These are phyloP conservation scores for Phaeosphaeriaceae sp. DNA, from an alignment of 2,329 filamentous ascomycete genomes.

Conservation along the genomic window DNA sequence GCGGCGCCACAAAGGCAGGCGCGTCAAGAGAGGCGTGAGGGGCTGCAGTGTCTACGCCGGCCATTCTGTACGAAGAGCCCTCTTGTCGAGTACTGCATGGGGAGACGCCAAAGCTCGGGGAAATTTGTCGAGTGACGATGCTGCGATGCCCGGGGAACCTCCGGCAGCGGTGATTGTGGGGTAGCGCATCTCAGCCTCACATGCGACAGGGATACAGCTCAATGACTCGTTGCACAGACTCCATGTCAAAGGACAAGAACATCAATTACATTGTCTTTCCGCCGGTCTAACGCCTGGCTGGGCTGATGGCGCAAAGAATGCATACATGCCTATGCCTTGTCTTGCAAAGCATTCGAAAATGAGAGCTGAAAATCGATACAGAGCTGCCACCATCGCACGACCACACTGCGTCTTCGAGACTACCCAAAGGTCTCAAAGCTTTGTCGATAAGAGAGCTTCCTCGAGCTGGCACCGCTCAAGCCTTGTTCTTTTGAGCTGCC, in stretches of 20 bases:
- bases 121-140: slow-evolving; percentile 9
- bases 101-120: slow-evolving; percentile 14
- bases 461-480: slow-evolving; percentile 4
- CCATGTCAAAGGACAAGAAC: neutral
- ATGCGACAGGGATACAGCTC: neutral
- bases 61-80: slow-evolving; percentile 47
- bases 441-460: neutral
- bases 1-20: slow-evolving; percentile 35
- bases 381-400: slow-evolving; percentile 15
- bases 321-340: neutral
- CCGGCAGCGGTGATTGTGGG: neutral
- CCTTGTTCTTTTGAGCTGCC: slow-evolving; percentile 49
- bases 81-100: slow-evolving; percentile 43
- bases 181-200: neutral
- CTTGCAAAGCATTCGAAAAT: neutral
- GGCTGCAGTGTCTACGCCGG: slow-evolving; percentile 43
- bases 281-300: neutral
- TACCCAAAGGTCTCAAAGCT: neutral
- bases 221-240: neutral
- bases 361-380: slow-evolving; percentile 19
- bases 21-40: slow-evolving; percentile 18
- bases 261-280: neutral
- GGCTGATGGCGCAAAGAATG: neutral
- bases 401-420: slow-evolving; percentile 9
- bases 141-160: neutral